Evolutionary conservation across 345 rosid genomes (phyloP), one percentile per base, ranked within the genome.

Genomic region (Euphorbia pulcherrima): DNA sequence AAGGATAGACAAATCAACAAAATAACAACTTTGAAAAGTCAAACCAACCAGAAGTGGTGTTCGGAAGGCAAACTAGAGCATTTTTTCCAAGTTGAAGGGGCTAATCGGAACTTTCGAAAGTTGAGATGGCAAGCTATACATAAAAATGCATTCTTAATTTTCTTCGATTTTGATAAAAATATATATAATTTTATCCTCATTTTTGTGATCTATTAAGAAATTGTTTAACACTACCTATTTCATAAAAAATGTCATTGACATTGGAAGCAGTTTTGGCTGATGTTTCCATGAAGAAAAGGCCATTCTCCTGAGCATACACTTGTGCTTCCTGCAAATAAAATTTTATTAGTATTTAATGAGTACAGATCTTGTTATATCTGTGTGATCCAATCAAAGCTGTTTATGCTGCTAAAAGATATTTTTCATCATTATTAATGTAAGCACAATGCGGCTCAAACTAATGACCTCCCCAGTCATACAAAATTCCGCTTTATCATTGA

Each of bases 271-370:
- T 79, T 78, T 90, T 90, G 1, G 97, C 97, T 40, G 97, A 90
- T 62, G 94, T 83, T 77, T 90, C 97, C 84, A 88, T 79, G 79
- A 90, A 90, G 87, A 90, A 84, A 57, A 90, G 87, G 73, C 85
- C 85, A 76, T 84, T 85, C 78, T 88, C 97, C 80, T 79, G 87
- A 23, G 94, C 94, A 82, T 82, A 90, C 2, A 46, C 60, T 68
- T 76, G 82, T 50, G 87, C 97, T 70, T 89, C 99, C 99, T 94
- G 84, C 77, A 74, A 75, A 78, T 44, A 78, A 74, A 75, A 78
- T 44, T 76, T 44, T n/a, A 54, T 8, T 13, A 30, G 55, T 40
- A 26, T 33, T 6, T 16, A 18, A 40, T 53, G 17, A 71, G 44
- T 21, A 63, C 24, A 56, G 41, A 4, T 2, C 28, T 40, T 37